Conservation (phyloP, 495 filamentous ascomycete species). For the Lasiosphaeria hispida region DNA sequence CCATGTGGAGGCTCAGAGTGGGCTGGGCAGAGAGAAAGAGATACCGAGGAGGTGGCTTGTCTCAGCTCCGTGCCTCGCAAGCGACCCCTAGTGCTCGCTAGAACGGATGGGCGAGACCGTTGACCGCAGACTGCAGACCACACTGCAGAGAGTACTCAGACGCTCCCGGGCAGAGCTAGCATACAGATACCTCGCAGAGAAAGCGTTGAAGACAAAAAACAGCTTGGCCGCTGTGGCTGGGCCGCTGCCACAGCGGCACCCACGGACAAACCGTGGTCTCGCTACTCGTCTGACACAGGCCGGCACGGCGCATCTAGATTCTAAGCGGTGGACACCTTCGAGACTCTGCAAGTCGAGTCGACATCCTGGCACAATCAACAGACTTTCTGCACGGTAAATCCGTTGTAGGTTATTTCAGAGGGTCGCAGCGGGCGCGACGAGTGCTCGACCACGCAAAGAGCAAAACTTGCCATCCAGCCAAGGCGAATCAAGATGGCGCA, state of each 20-base stretch:
- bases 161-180: slow-evolving; percentile 4
- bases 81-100: slow-evolving; percentile 21
- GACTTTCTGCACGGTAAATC: slow-evolving; percentile 32
- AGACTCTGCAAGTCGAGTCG: slow-evolving; percentile 13
- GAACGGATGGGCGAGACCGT: slow-evolving; percentile 1
- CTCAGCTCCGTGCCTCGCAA: slow-evolving; percentile 25
- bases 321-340: not conserved
- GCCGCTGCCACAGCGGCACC: slow-evolving; percentile 7
- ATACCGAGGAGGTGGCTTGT: slow-evolving; percentile 38
- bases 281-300: slow-evolving; percentile 20
- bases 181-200: not conserved
- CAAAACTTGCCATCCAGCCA: slow-evolving; percentile 25
- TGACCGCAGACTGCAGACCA: too few species aligned
- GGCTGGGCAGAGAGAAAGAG: slow-evolving; percentile 20
- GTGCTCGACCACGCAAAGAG: slow-evolving; percentile 3
- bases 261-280: slow-evolving; percentile 17
- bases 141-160: slow-evolving; percentile 3
- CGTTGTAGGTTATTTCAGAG: slow-evolving; percentile 24
- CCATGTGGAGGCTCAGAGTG: slow-evolving; percentile 19
- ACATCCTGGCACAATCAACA: slow-evolving; percentile 28
- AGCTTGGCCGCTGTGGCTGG: slow-evolving; percentile 12
- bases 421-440: slow-evolving; percentile 10
- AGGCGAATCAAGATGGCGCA: slow-evolving; percentile 25
- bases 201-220: slow-evolving; percentile 6
- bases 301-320: not conserved